These are phyloP conservation scores for Hyaloscypha variabilis DNA, from an alignment of 495 filamentous ascomycete species.

Conservation along the genomic window DNA sequence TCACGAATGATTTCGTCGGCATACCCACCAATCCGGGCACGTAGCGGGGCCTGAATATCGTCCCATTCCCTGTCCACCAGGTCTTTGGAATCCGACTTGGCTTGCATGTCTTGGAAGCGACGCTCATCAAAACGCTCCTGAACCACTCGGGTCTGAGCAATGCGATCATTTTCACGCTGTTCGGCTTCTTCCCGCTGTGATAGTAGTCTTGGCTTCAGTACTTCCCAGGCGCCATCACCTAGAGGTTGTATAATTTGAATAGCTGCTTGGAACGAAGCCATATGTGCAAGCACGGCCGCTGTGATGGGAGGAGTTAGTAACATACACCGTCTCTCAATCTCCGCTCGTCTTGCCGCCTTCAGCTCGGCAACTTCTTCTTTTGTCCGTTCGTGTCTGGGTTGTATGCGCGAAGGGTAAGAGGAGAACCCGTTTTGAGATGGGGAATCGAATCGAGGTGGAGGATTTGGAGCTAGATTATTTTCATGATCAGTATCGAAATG, in stretches of 20 bases:
- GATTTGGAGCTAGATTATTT: conserved; percentile 20
- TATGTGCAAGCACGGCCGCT: conserved; percentile 59
- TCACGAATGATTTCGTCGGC: conserved; percentile 66
- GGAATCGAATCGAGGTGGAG: conserved; percentile 30
- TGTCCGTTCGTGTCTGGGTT: conserved; percentile 40
- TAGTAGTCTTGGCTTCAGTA: conserved; percentile 64
- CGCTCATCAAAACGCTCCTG: conserved; percentile 47
- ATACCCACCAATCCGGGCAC: conserved; percentile 57
- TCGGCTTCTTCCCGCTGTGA: conserved; percentile 64
- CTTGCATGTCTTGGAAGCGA: conserved; percentile 40
- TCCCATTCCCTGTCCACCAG: conserved; percentile 67
- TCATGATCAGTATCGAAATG: not conserved
- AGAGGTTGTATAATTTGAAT: conserved; percentile 65
- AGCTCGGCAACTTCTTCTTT: conserved; percentile 51
- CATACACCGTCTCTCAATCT: conserved; percentile 69
- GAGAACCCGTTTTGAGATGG: conserved; percentile 27
- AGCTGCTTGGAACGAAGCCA: conserved; percentile 71
- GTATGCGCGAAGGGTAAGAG: conserved; percentile 19
- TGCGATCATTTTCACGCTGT: conserved; percentile 49
- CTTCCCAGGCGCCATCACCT: conserved; percentile 64
- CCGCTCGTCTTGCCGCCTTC: conserved; percentile 60
- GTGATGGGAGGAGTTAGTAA: conserved; percentile 62
- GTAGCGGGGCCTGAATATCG: conserved; percentile 63
- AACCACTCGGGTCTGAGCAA: conserved; percentile 41
- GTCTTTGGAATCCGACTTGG: conserved; percentile 58